Evolutionary conservation across 768 basidiomycete species (phyloP), one percentile per base, ranked within the genome.

Genomic region (Amanita thiersii): DNA sequence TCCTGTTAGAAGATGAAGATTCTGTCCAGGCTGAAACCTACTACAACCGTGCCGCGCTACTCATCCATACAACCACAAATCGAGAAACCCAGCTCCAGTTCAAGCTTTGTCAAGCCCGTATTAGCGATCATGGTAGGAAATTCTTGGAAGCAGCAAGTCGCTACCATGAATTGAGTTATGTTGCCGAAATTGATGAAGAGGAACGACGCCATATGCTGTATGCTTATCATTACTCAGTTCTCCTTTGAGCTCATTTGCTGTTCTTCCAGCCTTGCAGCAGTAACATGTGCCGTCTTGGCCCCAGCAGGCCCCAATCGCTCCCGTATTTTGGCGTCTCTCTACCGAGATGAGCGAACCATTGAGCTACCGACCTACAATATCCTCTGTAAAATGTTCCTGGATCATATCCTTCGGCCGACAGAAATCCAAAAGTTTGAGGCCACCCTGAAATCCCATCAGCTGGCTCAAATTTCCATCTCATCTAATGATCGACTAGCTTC

Each of bases 21-120:
- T 90, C 88, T 3, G 85, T 93, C 2, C 88, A 92, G 60, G 96
- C 96, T n/a, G 94, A 98, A 58, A 88, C 91, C 2, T 98, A 92
- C 63, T 94, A 94, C 61, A 94, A 93, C 55, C 86, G 96, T 42
- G 96, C 96, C 14, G 88, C 91, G 1, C 75, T 92, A 15, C 75
- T 97, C 15, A 81, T 89, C 17, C 86, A 91, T 57, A 77, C 81
- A 11, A 77, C 85, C 28, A 70, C 68, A 11, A 81, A 97, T 62
- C 80, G 77, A 52, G 86, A 84, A 56, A 86, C 82, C 10, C 69
- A 82, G 26, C 72, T 94, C 17, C 73, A 80, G 52, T 93, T 87
- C 69, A 94, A 92, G 61, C 75, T 93, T 18, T 91, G 85, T 52
- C 89, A 98, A 66, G 96, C 96, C 15, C 77, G 93, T 35, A 87